Base-by-base conservation (phyloP, 1,139 yeast genomes). In the Yarrowia galli region DNA sequence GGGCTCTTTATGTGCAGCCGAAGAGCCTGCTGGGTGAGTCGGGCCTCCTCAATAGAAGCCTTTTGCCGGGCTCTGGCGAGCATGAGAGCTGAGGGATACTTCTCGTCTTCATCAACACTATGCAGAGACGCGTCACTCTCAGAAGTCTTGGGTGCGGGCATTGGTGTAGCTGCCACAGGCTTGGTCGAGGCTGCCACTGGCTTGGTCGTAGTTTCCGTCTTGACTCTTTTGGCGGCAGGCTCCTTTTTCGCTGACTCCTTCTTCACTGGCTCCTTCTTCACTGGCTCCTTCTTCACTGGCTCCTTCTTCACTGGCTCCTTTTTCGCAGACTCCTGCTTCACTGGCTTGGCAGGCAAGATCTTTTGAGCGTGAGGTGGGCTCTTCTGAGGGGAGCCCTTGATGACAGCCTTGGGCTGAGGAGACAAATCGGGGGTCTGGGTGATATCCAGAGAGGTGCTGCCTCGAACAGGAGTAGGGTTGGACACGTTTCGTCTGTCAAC, bases 351-450 rank as follows among this genome's bases (percentile, higher is more conserved):
- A 15, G 51, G 35, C 13, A n/a, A 13, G 9, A 22, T 38, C 58
- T 51, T 51, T 4, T 22, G 53, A 3, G 58, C 16, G 12, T 53
- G 60, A 15, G 60, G 60, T 16, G 60, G 60, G 22, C 61, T 38
- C 61, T 54, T 54, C 38, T 23, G 32, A 23, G 61, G 61, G 1
- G 61, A 54, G 2, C 46, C 61, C 46, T n/a, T 7, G 36, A 40
- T 23, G 15, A n/a, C 46, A 5, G 46, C 61, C 48, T 40, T 38
- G 38, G 61, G 61, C 38, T 54, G 61, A 12, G 61, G 61, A 2
- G 61, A 54, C 46, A 54, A 23, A 20, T 16, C 61, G 3, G 61
- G 61, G 13, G 61, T 54, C 36, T 54, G 36, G 4, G 16, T 36
- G 15, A 20, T 36, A 23, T 38, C 61, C 23, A 54, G 61, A 8